A percentile compares a stretch with the other conserved stretches of the same genome.
Evolutionary conservation across 108 stramenopile species (phyloP).

Genomic region (Skeletonema tropicum): DNA sequence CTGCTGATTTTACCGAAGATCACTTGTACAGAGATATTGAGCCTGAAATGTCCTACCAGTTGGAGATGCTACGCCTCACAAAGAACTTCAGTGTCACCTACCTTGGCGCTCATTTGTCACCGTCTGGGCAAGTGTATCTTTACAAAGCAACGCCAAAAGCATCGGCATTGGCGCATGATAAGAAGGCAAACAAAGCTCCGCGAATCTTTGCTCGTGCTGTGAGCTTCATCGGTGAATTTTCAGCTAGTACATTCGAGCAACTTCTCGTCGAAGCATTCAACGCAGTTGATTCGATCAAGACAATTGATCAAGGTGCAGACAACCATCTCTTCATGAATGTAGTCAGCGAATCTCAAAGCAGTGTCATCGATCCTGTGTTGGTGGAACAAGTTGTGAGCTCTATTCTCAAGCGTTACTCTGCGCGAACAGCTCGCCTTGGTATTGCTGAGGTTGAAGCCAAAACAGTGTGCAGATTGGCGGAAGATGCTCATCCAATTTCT

Average conservation of each 20-base stretch:
- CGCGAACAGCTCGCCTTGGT: constrained; percentile 82
- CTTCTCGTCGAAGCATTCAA: constrained; percentile 95
- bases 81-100: constrained; percentile 89
- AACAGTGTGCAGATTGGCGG: constrained; percentile 80
- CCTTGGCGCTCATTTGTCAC: constrained; percentile 75
- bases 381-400: constrained; percentile 88
- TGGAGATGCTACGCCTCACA: constrained; percentile 87
- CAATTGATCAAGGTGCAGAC: constrained; percentile 65
- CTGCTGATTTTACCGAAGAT: constrained; percentile 87
- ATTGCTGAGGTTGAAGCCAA: constrained; percentile 94
- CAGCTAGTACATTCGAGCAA: constrained; percentile 81
- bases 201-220: constrained; percentile 87
- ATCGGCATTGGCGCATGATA: constrained; percentile 78
- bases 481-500: constrained; percentile 84
- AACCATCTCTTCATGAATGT: constrained; percentile 98
- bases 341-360: constrained; percentile 82
- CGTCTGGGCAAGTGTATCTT: constrained; percentile 90
- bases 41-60: constrained; percentile 88
- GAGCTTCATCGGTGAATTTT: constrained; percentile 80
- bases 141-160: constrained; percentile 89
- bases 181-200: constrained; percentile 79
- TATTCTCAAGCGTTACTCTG: constrained; percentile 85
- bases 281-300: constrained; percentile 78
- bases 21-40: constrained; percentile 92
- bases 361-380: constrained; percentile 84